phyloP scores from a whole-genome alignment of 148 eudicot species.

The Mesembryanthemum crystallinum region DNA sequence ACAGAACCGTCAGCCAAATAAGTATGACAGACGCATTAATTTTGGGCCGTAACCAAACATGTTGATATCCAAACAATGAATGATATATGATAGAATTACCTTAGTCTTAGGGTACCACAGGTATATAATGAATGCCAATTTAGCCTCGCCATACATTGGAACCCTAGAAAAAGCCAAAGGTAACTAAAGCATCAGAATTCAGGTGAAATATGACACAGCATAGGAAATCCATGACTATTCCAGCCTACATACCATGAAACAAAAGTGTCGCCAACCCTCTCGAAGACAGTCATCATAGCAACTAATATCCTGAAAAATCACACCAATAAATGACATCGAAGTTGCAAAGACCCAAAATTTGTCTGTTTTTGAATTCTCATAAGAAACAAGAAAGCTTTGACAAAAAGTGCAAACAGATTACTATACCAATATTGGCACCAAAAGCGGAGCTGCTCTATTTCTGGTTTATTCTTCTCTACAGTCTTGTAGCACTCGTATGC shows the following conservation, averaged over 20 bases:
- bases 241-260: slow-evolving; percentile 65
- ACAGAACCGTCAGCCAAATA: slow-evolving; percentile 8
- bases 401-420: background rate
- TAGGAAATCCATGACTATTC: background rate
- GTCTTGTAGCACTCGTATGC: slow-evolving; percentile 90
- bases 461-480: slow-evolving; percentile 87
- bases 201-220: slow-evolving; percentile 2
- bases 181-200: slow-evolving; percentile 5
- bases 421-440: slow-evolving; percentile 97
- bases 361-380: background rate
- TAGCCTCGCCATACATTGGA: slow-evolving; percentile 97
- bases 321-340: background rate
- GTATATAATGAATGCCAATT: slow-evolving; percentile 79
- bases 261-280: slow-evolving; percentile 81
- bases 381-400: background rate
- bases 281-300: slow-evolving; percentile 70
- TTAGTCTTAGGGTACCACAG: slow-evolving; percentile 89
- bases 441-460: slow-evolving; percentile 84
- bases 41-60: background rate
- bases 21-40: slow-evolving; percentile 8
- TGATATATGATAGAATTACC: slow-evolving; percentile 33
- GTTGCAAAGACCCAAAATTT: background rate
- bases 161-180: slow-evolving; percentile 51
- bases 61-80: background rate
- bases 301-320: slow-evolving; percentile 74